Conservation (phyloP, 345 rosid species). For the Boechera divaricarpa region DNA sequence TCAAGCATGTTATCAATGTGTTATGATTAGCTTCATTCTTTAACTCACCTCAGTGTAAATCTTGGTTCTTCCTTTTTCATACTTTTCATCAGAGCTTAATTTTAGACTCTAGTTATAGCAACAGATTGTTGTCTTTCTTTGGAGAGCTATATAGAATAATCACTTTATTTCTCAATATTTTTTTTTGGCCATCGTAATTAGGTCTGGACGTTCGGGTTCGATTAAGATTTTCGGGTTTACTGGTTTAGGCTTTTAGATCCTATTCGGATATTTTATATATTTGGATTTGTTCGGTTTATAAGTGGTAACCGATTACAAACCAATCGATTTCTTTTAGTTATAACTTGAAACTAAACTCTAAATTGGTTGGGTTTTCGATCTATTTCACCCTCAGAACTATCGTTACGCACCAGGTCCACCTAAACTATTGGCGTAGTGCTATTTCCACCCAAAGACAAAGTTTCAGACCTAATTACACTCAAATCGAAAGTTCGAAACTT, state of each 20-base stretch:
- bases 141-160: background rate
- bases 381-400: too few species aligned
- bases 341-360: background rate
- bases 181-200: background rate
- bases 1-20: constrained; percentile 45
- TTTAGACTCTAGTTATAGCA: background rate
- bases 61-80: constrained; percentile 38
- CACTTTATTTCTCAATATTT: background rate
- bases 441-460: too few species aligned
- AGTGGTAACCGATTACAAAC: background rate
- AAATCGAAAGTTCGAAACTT: too few species aligned
- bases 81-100: constrained; percentile 25
- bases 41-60: constrained; percentile 45
- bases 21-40: constrained; percentile 43
- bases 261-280: too few species aligned
- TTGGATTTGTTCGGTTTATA: background rate
- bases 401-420: too few species aligned
- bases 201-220: too few species aligned
- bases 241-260: too few species aligned
- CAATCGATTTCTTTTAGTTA: background rate
- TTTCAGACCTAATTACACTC: too few species aligned
- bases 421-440: too few species aligned
- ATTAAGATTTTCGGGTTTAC: too few species aligned
- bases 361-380: background rate
- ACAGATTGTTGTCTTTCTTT: constrained; percentile 2